Conservation (phyloP, 2,329 filamentous ascomycete species). For the Fonsecaea erecta region DNA sequence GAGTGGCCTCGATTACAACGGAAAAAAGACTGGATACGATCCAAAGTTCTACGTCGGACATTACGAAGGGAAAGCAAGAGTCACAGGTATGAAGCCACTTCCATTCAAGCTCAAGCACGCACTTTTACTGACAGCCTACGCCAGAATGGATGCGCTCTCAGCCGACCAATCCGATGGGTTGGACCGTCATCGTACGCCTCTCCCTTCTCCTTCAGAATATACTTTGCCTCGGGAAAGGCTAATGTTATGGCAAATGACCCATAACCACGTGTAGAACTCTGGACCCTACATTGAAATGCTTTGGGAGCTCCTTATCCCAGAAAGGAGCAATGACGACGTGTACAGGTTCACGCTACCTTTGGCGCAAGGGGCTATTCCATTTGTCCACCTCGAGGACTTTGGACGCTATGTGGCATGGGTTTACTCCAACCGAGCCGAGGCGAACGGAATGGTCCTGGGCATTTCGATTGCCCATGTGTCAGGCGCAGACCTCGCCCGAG, state of each 20-base stretch:
- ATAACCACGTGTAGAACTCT: conserved; percentile 17
- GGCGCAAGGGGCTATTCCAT: conserved; percentile 43
- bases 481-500: conserved; percentile 47
- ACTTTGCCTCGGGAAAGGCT: background rate
- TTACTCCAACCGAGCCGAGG: conserved; percentile 51
- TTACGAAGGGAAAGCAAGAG: conserved; percentile 54
- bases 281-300: conserved; percentile 39
- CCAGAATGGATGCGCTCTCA: conserved; percentile 25
- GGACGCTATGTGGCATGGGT: conserved; percentile 54
- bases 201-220: background rate
- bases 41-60: conserved; percentile 54
- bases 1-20: conserved; percentile 55
- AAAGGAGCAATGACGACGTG: conserved; percentile 46
- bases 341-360: conserved; percentile 51
- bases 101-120: background rate
- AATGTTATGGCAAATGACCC: background rate
- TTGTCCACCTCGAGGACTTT: conserved; percentile 54
- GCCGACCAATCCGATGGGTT: conserved; percentile 24
- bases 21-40: conserved; percentile 55
- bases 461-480: conserved; percentile 49
- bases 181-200: conserved; percentile 11
- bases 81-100: conserved; percentile 39
- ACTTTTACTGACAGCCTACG: background rate
- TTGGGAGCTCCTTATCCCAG: conserved; percentile 40
- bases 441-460: conserved; percentile 52